phyloP scores from a whole-genome alignment of 805 yeast species.

The Candida ulmi region DNA sequence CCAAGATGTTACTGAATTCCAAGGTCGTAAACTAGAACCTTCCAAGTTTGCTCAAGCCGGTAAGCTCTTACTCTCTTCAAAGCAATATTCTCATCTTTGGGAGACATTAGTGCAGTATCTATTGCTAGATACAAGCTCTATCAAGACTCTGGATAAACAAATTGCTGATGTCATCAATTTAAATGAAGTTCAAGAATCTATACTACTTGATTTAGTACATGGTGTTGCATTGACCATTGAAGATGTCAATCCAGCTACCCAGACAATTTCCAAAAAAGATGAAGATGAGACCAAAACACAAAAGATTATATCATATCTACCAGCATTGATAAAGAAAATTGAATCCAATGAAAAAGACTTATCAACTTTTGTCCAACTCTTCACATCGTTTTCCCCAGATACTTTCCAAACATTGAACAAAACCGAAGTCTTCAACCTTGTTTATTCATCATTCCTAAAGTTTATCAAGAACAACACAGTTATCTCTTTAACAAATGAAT shows the following conservation, averaged over 20 bases:
- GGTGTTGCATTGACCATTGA: constrained; percentile 27
- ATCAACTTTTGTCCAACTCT: constrained; percentile 13
- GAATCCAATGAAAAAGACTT: constrained; percentile 9
- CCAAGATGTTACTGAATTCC: constrained; percentile 4
- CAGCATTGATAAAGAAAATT: constrained; percentile 10
- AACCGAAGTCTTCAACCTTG: constrained; percentile 5
- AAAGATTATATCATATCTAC: constrained; percentile 5
- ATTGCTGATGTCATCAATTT: constrained; percentile 28
- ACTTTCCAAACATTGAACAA: constrained; percentile 20
- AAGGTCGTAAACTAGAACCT: constrained; percentile 6
- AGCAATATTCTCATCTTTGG: constrained; percentile 23
- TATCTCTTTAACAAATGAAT: constrained; percentile 9
- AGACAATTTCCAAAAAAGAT: constrained; percentile 6
- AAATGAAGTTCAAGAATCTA: constrained; percentile 18
- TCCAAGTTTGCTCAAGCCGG: constrained; percentile 21
- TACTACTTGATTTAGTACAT: constrained; percentile 32
- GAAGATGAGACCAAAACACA: constrained; percentile 15
- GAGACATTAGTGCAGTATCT: constrained; percentile 36
- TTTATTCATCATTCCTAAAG: constrained; percentile 10
- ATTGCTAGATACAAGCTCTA: constrained; percentile 38
- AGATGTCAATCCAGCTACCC: constrained; percentile 3
- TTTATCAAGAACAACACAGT: constrained; percentile 17
- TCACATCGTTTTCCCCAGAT: constrained; percentile 11
- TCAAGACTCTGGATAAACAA: constrained; percentile 24
- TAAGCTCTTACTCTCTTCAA: constrained; percentile 26